phyloP scores from a whole-genome alignment of 1,284 basidiomycete species.

The Cryptococcus jaspeensis region DNA sequence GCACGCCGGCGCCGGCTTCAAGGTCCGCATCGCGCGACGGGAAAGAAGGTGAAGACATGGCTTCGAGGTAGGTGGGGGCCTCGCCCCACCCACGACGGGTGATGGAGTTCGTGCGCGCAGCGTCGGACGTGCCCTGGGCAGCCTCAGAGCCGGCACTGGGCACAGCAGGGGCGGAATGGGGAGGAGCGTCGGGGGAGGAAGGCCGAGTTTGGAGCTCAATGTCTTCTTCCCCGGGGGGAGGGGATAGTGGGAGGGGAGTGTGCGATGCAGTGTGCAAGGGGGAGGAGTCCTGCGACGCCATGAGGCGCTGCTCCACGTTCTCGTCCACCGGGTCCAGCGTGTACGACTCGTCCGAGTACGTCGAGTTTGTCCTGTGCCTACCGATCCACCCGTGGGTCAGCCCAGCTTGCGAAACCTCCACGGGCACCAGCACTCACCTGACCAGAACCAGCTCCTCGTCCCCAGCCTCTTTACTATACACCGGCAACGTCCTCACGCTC shows the following conservation, averaged over 20 bases:
- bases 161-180: conserved; percentile 7
- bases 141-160: not conserved
- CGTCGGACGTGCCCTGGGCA: not conserved
- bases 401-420: not conserved
- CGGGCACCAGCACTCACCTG: conserved; percentile 22
- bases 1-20: conserved; percentile 10
- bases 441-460: conserved; percentile 44
- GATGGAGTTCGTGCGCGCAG: conserved; percentile 4
- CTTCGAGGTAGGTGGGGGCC: conserved; percentile 38
- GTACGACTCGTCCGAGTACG: conserved; percentile 7
- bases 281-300: not conserved
- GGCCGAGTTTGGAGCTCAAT: conserved; percentile 6
- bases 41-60: conserved; percentile 28
- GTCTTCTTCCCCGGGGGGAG: not conserved
- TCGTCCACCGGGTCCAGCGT: not conserved
- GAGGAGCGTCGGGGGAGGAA: not conserved
- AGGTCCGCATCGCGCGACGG: conserved; percentile 1
- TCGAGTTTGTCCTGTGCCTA: conserved; percentile 5
- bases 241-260: not conserved
- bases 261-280: not conserved
- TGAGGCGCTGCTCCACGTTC: too few relatives aligned
- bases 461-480: conserved; percentile 42
- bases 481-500: conserved; percentile 39
- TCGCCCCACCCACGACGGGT: conserved; percentile 30
- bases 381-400: not conserved